phyloP scores from a whole-genome alignment of 768 basidiomycete species.

The Podaxis carcinomalis region DNA sequence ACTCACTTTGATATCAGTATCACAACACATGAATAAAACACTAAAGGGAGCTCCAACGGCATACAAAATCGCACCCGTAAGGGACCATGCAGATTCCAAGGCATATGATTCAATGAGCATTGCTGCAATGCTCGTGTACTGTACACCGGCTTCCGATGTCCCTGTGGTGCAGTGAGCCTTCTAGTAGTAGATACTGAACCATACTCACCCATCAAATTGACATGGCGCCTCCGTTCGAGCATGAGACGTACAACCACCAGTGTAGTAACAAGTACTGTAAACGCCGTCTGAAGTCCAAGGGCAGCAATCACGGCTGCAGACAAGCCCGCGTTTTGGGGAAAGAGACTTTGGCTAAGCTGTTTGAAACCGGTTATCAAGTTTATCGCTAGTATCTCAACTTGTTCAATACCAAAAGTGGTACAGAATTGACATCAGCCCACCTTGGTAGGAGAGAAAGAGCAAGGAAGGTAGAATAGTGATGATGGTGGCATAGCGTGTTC shows the following conservation, averaged over 20 bases:
- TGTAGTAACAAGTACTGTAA: neutral
- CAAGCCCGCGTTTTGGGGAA: neutral
- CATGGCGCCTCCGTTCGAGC: neutral
- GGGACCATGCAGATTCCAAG: conserved; percentile 2
- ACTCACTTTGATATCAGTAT: neutral
- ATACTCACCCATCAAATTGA: neutral
- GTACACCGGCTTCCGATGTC: neutral
- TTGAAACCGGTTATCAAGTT: neutral
- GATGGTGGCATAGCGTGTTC: neutral
- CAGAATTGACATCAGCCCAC: neutral
- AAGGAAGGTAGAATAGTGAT: neutral
- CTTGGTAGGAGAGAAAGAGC: neutral
- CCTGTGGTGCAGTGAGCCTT: neutral
- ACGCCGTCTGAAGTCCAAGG: neutral
- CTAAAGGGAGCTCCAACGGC: neutral
- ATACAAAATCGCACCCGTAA: neutral
- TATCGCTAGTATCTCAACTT: neutral
- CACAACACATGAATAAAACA: neutral
- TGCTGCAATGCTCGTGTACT: neutral
- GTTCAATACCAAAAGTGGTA: neutral
- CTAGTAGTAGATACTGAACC: neutral
- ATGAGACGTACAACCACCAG: neutral
- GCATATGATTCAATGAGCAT: conserved; percentile 1
- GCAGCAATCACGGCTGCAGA: neutral
- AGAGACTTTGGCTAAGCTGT: neutral